Percentiles rank a stretch among this genome's conserved stretches.
phyloP scores from a whole-genome alignment of 352 stramenopile genomes.

The Globisporangium orthogonon region DNA sequence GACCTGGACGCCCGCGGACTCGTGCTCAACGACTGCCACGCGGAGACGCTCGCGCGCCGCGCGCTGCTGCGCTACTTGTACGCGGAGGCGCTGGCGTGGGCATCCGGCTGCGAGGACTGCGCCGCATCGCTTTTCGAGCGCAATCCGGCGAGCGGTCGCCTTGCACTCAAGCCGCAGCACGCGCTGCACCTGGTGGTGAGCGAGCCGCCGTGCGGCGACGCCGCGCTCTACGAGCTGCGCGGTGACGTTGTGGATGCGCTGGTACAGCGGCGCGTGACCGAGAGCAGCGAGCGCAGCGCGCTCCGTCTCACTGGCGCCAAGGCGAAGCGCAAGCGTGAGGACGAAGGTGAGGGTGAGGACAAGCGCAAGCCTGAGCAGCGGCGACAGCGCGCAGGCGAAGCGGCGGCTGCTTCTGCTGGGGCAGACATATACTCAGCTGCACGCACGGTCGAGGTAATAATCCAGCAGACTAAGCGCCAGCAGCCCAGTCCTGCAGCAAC shows the following conservation, averaged over 20 bases:
- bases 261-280: slow-evolving; percentile 26
- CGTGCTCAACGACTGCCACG: slow-evolving; percentile 91
- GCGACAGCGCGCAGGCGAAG: too few relatives aligned
- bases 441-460: slow-evolving; percentile 1
- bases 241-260: slow-evolving; percentile 62
- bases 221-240: slow-evolving; percentile 88
- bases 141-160: slow-evolving; percentile 20
- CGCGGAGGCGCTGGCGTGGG: slow-evolving; percentile 51
- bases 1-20: slow-evolving; percentile 63
- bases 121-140: slow-evolving; percentile 45
- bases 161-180: slow-evolving; percentile 47
- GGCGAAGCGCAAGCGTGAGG: slow-evolving; percentile 23
- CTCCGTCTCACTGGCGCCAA: slow-evolving; percentile 67
- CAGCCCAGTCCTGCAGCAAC: background rate
- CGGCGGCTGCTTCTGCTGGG: too few relatives aligned
- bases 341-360: background rate
- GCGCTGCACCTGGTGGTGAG: slow-evolving; percentile 90
- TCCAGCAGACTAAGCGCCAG: background rate
- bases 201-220: slow-evolving; percentile 91
- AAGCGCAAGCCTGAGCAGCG: too few relatives aligned
- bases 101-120: slow-evolving; percentile 7
- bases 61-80: slow-evolving; percentile 86
- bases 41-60: slow-evolving; percentile 86
- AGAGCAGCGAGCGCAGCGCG: slow-evolving; percentile 26
- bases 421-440: background rate